Evolutionary conservation across 805 yeast species (phyloP).

Genomic region (Yarrowia sp.): DNA sequence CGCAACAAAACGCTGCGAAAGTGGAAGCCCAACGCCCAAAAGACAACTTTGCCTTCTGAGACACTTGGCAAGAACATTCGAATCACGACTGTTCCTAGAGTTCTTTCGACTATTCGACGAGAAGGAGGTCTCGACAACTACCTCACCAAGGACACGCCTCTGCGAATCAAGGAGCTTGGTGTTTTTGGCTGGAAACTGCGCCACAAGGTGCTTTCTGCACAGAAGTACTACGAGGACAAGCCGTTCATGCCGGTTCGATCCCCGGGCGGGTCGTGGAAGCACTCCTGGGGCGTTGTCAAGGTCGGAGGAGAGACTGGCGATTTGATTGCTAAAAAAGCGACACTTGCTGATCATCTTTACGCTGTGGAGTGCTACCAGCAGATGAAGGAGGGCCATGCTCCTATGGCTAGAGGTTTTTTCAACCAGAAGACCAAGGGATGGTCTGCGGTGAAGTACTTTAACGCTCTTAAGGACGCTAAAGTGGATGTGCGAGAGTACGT

Average conservation of each 20-base stretch:
- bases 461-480: neutral
- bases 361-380: constrained; percentile 15
- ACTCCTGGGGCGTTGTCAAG: constrained; percentile 17
- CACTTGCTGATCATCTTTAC: constrained; percentile 23
- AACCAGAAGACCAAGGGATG: constrained; percentile 6
- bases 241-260: constrained; percentile 12
- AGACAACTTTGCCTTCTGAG: constrained; percentile 80
- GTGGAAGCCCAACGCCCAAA: constrained; percentile 80
- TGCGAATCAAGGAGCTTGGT: constrained; percentile 89
- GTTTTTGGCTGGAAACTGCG: constrained; percentile 88
- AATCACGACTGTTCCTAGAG: constrained; percentile 71
- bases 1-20: constrained; percentile 67
- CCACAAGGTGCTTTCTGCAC: constrained; percentile 56
- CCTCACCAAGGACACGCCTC: constrained; percentile 79
- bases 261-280: constrained; percentile 7
- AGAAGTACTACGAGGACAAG: constrained; percentile 12
- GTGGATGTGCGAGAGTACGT: constrained; percentile 20
- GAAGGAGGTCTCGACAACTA: constrained; percentile 96
- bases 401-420: constrained; percentile 12
- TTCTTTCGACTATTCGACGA: constrained; percentile 78
- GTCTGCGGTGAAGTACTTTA: constrained; percentile 8
- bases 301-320: neutral
- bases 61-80: constrained; percentile 56
- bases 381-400: constrained; percentile 22
- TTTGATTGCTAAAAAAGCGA: constrained; percentile 15